Percentiles rank a stretch among this genome's conserved stretches.
Conservation (phyloP, 2,329 filamentous ascomycete species). For the Corinectria fuckeliana region DNA sequence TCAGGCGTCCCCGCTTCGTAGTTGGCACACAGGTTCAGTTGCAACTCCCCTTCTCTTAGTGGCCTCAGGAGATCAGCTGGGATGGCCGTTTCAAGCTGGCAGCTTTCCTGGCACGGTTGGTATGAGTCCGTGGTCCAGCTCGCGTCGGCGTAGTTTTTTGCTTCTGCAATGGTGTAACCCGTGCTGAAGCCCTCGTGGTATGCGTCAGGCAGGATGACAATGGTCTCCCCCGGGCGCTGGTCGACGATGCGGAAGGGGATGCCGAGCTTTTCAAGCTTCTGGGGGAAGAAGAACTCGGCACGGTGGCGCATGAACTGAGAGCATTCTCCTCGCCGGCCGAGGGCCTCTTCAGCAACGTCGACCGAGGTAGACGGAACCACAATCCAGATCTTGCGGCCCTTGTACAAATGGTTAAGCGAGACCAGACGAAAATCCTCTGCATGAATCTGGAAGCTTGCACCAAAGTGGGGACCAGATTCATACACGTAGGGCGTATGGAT, state of each 20-base stretch:
- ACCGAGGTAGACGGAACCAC: constrained; percentile 47
- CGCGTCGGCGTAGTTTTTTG: constrained; percentile 48
- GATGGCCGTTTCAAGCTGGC: constrained; percentile 45
- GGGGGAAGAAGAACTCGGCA: constrained; percentile 50
- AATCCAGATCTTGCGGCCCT: constrained; percentile 50
- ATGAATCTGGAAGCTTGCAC: constrained; percentile 49
- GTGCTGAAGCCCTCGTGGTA: constrained; percentile 51
- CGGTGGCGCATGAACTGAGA: constrained; percentile 51
- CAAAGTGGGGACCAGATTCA: constrained; percentile 47
- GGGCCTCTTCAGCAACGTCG: constrained; percentile 42
- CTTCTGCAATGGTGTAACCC: constrained; percentile 50
- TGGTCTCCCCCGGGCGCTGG: constrained; percentile 48
- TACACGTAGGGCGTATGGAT: constrained; percentile 51
- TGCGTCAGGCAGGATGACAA: constrained; percentile 48
- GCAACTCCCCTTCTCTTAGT: constrained; percentile 41
- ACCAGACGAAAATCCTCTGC: constrained; percentile 49
- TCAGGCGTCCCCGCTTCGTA: constrained; percentile 26
- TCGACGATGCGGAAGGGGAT: constrained; percentile 48
- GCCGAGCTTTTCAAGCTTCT: constrained; percentile 47
- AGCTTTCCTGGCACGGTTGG: constrained; percentile 43
- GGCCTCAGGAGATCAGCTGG: constrained; percentile 44
- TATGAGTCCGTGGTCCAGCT: constrained; percentile 46
- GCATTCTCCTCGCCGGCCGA: constrained; percentile 43
- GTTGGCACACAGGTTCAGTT: constrained; percentile 43
- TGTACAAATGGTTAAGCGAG: constrained; percentile 49